These are phyloP conservation scores for Ogataea thermomethanolica DNA, from an alignment of 805 yeast genomes.

Conservation along the genomic window DNA sequence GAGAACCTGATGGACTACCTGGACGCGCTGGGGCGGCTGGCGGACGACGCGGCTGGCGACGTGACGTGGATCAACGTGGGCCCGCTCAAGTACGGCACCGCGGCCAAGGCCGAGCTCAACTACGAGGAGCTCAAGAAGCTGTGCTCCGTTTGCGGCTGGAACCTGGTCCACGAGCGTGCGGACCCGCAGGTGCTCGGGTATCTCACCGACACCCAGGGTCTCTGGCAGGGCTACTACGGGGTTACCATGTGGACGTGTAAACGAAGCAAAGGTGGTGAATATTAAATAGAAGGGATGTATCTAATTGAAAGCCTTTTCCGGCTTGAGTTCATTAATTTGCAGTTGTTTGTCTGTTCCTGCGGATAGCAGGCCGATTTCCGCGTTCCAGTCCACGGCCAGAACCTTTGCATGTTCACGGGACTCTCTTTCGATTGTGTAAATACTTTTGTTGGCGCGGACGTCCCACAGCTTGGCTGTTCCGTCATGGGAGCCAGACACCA, in stretches of 20 bases:
- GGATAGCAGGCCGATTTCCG: constrained; percentile 75
- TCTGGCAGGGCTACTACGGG: constrained; percentile 81
- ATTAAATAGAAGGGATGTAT: constrained; percentile 12
- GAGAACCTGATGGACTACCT: constrained; percentile 77
- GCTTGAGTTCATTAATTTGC: constrained; percentile 60
- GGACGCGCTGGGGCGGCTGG: constrained; percentile 52
- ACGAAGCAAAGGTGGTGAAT: constrained; percentile 28
- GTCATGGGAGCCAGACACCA: constrained; percentile 92
- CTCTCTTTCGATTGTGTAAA: constrained; percentile 81
- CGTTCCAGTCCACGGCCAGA: constrained; percentile 84
- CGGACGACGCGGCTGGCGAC: constrained; percentile 31
- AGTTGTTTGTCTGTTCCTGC: constrained; percentile 94
- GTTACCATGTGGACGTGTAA: constrained; percentile 51
- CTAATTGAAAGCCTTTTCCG: not conserved
- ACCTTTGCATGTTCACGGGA: constrained; percentile 60
- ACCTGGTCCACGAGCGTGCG: constrained; percentile 31
- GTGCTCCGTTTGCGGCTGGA: constrained; percentile 64
- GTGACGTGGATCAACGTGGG: constrained; percentile 86
- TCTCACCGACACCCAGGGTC: constrained; percentile 58
- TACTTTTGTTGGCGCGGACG: constrained; percentile 74
- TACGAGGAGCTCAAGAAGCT: constrained; percentile 62
- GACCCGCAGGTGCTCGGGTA: constrained; percentile 51
- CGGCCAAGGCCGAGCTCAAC: constrained; percentile 71
- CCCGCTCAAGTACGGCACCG: constrained; percentile 88
- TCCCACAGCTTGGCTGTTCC: constrained; percentile 97